phyloP scores from a whole-genome alignment of 2,329 filamentous ascomycete genomes.

The Alternaria brassicicola region DNA sequence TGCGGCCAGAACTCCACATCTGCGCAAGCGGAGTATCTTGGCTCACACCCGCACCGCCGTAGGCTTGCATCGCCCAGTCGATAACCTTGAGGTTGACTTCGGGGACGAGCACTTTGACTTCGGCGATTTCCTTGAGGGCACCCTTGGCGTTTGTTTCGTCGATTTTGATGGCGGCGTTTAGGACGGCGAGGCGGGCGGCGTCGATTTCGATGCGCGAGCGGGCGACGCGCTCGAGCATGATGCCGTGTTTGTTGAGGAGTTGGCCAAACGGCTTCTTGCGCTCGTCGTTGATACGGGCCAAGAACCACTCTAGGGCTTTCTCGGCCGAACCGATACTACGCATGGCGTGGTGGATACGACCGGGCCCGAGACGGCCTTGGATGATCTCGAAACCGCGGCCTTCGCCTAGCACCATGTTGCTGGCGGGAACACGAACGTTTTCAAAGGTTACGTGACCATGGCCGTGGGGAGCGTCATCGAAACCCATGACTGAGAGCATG shows the following conservation, averaged over 20 bases:
- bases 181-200: slow-evolving; percentile 82
- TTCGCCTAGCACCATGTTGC: slow-evolving; percentile 88
- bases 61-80: slow-evolving; percentile 91
- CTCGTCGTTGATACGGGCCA: slow-evolving; percentile 91
- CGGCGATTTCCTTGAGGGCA: slow-evolving; percentile 89
- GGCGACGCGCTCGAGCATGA: slow-evolving; percentile 94
- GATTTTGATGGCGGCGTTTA: slow-evolving; percentile 95
- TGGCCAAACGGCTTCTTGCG: slow-evolving; percentile 91
- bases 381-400: slow-evolving; percentile 98
- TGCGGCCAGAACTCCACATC: slow-evolving; percentile 80
- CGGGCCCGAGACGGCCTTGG: slow-evolving; percentile 92
- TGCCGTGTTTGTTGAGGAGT: slow-evolving; percentile 83
- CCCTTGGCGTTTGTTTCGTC: slow-evolving; percentile 87
- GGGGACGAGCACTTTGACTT: slow-evolving; percentile 93
- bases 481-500: slow-evolving; percentile 93
- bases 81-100: slow-evolving; percentile 83
- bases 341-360: slow-evolving; percentile 98
- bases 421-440: slow-evolving; percentile 84
- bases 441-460: slow-evolving; percentile 91
- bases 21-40: slow-evolving; percentile 87
- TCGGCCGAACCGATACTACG: slow-evolving; percentile 90
- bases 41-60: slow-evolving; percentile 86
- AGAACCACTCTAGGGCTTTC: slow-evolving; percentile 90
- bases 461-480: slow-evolving; percentile 97
- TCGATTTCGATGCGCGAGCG: slow-evolving; percentile 93